phyloP scores from a whole-genome alignment of 495 filamentous ascomycete genomes.

The Cryomyces minteri region DNA sequence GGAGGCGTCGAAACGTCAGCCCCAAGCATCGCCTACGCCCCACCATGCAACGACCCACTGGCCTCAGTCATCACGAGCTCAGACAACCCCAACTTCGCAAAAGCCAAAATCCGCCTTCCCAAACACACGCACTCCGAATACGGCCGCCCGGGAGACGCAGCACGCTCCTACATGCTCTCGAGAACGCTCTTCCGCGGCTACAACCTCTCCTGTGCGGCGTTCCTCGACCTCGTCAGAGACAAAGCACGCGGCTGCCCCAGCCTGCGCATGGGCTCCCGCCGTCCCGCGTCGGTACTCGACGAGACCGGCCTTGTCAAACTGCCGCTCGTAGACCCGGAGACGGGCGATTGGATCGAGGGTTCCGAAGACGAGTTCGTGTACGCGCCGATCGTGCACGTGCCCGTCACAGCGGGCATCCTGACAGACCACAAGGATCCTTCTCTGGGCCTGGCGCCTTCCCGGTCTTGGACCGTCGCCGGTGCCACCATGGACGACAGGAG shows the following conservation, averaged over 20 bases:
- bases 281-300: background rate
- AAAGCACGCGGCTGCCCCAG: background rate
- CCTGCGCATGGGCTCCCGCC: background rate
- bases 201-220: slow-evolving; percentile 9
- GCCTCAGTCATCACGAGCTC: slow-evolving; percentile 1
- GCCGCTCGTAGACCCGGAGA: background rate
- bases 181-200: slow-evolving; percentile 13
- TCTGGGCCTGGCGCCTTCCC: background rate
- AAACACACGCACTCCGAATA: slow-evolving; percentile 9
- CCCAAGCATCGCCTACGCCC: background rate
- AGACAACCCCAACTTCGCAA: slow-evolving; percentile 9
- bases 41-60: slow-evolving; percentile 5
- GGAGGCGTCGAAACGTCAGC: background rate
- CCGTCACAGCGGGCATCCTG: background rate
- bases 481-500: background rate
- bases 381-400: background rate
- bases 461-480: background rate
- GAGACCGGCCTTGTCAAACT: background rate
- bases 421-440: background rate
- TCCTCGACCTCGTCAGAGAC: slow-evolving; percentile 17
- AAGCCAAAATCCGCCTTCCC: slow-evolving; percentile 2
- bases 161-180: slow-evolving; percentile 11
- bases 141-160: background rate
- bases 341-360: background rate
- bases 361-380: background rate